Evolutionary conservation across 78 protist species (phyloP).

Genomic region (Anaeramoeba ignava): DNA sequence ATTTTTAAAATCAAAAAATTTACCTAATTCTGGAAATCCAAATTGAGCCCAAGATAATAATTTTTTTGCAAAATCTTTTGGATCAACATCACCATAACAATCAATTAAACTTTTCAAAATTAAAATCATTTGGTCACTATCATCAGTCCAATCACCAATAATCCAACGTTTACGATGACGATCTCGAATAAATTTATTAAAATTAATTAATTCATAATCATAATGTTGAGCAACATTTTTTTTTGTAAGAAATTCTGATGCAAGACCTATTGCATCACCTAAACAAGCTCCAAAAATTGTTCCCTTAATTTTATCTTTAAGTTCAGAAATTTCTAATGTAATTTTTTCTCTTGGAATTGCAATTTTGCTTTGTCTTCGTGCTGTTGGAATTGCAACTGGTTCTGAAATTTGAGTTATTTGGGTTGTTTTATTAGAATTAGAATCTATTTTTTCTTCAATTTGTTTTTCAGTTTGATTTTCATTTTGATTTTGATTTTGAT

Average conservation of each 20-base stretch:
- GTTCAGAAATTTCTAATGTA: too few relatives aligned
- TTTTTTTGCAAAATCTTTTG: not conserved
- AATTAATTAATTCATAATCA: not conserved
- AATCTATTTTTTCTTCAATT: too few relatives aligned
- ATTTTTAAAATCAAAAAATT: too few relatives aligned
- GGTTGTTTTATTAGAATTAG: too few relatives aligned
- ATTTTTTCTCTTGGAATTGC: too few relatives aligned
- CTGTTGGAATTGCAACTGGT: too few relatives aligned
- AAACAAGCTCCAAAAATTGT: not conserved
- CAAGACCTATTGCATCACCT: not conserved
- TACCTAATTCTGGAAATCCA: not conserved
- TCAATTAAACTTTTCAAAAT: not conserved
- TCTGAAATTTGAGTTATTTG: too few relatives aligned
- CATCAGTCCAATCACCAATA: constrained; percentile 13
- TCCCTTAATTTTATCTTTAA: not conserved
- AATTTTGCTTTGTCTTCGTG: too few relatives aligned
- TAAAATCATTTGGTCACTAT: constrained; percentile 6
- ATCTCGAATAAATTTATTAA: too few relatives aligned
- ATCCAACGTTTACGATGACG: not conserved
- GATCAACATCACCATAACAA: not conserved
- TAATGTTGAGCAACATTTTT: not conserved
- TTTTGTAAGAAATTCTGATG: not conserved
- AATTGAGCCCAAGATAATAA: not conserved
- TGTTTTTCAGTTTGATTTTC: too few relatives aligned
- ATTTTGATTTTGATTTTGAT: too few relatives aligned